Evolutionary conservation across 768 basidiomycete species (phyloP), one percentile per base, ranked within the genome.

Genomic region (Pleurotus salmoneostramineus): DNA sequence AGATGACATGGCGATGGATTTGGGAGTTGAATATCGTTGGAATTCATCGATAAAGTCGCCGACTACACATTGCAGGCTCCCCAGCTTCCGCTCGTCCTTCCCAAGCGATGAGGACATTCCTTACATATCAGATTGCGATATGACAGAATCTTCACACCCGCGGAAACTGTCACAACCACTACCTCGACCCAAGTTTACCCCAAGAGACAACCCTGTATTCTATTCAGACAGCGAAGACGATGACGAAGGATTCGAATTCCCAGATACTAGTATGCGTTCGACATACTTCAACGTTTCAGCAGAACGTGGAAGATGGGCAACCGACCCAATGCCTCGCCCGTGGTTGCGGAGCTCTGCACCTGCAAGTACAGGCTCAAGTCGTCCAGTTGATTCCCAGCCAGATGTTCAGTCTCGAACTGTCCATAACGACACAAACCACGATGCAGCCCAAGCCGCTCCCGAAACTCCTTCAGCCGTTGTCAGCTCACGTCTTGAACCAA

Each of bases 291-390:
- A 74, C 47, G 74, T 76, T 8, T 85, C 84, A 42, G 77, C 81
- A 6, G 84, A 85, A 63, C 83, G 84, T 54, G 83, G 83, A 6
- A 76, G 76, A 56, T 85, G 83, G 83, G 73, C 74, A 60, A 80
- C 71, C 57, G 82, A 84, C 60, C 82, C 81, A 1, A 66, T 77
- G 33, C 72, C 74, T 0, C 61, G 62, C 56, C 50, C 62, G 43
- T 61, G 65, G 42, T 58, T 64, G 32, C 66, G 74, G 32, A 72
- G 74, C 60, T 72, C 75, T 12, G 67, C 66, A 7, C 73, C 73
- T 14, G 66, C 71, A 34, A 62, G 70, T 0, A 63, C 71, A n/a
- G 64, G 68, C 0, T 63, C 71, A 3, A 67, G 63, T 4, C 63
- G 12, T 32, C 27, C 27, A 11, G 11, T 11, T 2, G 7, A 17